A percentile compares a stretch with the other conserved stretches of the same genome.
phyloP scores from a whole-genome alignment of 768 basidiomycete species.

The Boletus bicolor region DNA sequence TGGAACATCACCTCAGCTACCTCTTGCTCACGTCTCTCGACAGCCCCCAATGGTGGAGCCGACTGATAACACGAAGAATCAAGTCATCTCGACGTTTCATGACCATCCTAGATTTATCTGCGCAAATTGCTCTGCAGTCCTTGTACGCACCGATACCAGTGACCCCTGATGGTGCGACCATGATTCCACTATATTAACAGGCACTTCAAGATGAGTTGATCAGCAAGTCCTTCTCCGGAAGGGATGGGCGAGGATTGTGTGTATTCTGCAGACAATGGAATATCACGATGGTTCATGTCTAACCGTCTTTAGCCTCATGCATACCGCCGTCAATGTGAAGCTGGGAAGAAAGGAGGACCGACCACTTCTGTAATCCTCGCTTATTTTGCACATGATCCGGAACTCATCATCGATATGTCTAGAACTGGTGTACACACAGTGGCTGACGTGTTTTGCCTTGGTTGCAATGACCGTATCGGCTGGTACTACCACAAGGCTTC shows the following conservation, averaged over 20 bases:
- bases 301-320: constrained; percentile 54
- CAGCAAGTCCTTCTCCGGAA: constrained; percentile 79
- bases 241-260: constrained; percentile 79
- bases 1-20: neutral
- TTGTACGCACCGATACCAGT: constrained; percentile 44
- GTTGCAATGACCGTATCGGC: constrained; percentile 74
- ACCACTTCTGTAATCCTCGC: constrained; percentile 53
- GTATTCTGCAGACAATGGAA: constrained; percentile 28
- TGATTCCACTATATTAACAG: constrained; percentile 33
- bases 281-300: neutral
- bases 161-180: neutral
- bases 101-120: constrained; percentile 71
- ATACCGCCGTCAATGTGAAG: constrained; percentile 74
- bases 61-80: constrained; percentile 46
- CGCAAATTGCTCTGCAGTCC: constrained; percentile 62
- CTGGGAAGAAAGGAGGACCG: constrained; percentile 74
- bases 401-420: constrained; percentile 4
- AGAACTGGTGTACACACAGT: constrained; percentile 83
- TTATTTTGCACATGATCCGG: neutral
- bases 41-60: constrained; percentile 19
- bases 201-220: constrained; percentile 81
- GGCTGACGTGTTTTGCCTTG: constrained; percentile 75
- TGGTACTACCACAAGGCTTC: constrained; percentile 84
- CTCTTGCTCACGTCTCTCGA: neutral
- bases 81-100: constrained; percentile 59